These are phyloP conservation scores for Candida sanyaensis DNA, from an alignment of 1,139 yeast species.

Conservation along the genomic window DNA sequence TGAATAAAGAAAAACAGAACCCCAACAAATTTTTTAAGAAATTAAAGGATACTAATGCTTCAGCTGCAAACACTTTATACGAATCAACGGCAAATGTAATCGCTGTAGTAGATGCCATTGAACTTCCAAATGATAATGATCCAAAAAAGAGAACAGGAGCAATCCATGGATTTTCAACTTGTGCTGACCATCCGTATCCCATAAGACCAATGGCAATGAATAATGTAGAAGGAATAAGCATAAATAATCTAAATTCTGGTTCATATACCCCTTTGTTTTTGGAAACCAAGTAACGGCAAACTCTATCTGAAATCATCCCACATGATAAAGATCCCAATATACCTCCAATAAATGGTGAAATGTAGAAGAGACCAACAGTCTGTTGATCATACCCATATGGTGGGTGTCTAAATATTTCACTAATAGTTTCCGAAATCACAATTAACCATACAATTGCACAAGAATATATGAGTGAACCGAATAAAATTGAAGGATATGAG, in stretches of 20 bases:
- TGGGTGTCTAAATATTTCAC: constrained; percentile 45
- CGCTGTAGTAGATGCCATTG: constrained; percentile 62
- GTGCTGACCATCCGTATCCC: constrained; percentile 65
- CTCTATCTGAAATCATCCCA: constrained; percentile 51
- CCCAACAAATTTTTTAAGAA: constrained; percentile 57
- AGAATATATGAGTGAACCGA: constrained; percentile 54
- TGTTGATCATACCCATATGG: constrained; percentile 52
- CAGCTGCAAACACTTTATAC: constrained; percentile 60
- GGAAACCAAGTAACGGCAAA: constrained; percentile 38
- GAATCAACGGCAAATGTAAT: constrained; percentile 63
- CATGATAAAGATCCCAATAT: constrained; percentile 56
- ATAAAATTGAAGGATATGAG: constrained; percentile 54
- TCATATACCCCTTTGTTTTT: constrained; percentile 58
- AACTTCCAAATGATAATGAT: constrained; percentile 58
- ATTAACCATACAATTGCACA: constrained; percentile 67
- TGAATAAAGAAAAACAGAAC: constrained; percentile 58
- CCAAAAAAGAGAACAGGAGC: constrained; percentile 62
- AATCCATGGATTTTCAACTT: constrained; percentile 52
- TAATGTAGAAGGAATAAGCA: constrained; percentile 54
- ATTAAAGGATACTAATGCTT: constrained; percentile 58
- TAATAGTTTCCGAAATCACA: constrained; percentile 58
- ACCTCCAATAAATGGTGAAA: constrained; percentile 62
- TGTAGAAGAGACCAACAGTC: constrained; percentile 57
- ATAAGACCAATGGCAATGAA: constrained; percentile 51
- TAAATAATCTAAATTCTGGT: constrained; percentile 60